Base-by-base conservation (phyloP, 768 basidiomycete species). In the Amanita jacksonii region DNA sequence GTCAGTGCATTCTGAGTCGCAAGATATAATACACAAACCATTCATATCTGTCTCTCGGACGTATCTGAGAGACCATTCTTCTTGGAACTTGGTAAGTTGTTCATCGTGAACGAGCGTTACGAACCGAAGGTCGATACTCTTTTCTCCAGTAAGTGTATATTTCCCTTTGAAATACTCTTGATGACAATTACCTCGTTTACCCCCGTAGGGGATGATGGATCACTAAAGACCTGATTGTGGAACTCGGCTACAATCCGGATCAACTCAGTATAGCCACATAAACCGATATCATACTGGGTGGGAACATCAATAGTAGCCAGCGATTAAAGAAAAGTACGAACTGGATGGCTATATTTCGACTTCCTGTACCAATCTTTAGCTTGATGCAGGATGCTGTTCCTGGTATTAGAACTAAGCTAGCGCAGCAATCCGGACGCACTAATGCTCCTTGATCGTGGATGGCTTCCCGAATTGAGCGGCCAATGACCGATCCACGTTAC, bases 401-500 rank as follows among this genome's bases (percentile, higher is more conserved):
- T 47, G 30, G 16, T 36, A 27, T 3, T 37, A 24, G 12, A 6
- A 10, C 24, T 25, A 32, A 28, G 13, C 32, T 35, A 32, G 4
- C 10, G 5, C 31, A 37, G n/a, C 33, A 38, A 33, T 7, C n/a
- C n/a, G n/a, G n/a, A 66, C 77, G 42, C 52, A 80, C 79, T 73
- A 81, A 56, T 92, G 87, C 53, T 91, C 89, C 52, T 84, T 83
- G 56, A 93, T 81, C 8, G 87, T 89, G 8, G 81, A 81, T 2
- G 89, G 87, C 60, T 91, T 91, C 3, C 90, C 91, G 57, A 90
- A 87, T 57, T 91, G 84, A 2, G 85, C 90, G 2, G 87, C 81
- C 2, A 84, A 82, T 20, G 88, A 91, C 12, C 86, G 76, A 58
- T 96, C 91, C 46, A 93, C 59, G 56, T 88, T 87, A 64, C 83